These are phyloP conservation scores for Magnaporthiopsis incrustans DNA, from an alignment of 2,329 filamentous ascomycete species.

Conservation along the genomic window DNA sequence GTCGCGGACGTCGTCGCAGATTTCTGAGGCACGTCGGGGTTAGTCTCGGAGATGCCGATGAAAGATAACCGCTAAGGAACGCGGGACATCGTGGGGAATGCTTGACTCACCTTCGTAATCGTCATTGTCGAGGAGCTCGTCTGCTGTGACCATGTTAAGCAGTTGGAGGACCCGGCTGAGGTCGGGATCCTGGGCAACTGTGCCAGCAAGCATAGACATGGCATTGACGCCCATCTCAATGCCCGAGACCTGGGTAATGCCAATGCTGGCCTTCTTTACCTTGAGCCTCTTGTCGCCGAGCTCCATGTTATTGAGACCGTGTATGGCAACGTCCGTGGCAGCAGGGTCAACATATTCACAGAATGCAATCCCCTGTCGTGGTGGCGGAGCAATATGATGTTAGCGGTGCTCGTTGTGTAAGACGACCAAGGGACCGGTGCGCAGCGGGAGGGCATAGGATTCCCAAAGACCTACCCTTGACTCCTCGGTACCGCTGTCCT, in stretches of 20 bases:
- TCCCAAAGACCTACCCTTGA: constrained; percentile 60
- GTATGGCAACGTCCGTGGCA: constrained; percentile 76
- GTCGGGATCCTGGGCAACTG: constrained; percentile 70
- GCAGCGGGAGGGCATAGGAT: background rate
- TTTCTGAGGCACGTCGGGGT: constrained; percentile 55
- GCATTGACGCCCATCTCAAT: constrained; percentile 95
- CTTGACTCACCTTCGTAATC: constrained; percentile 76
- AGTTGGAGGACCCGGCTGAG: constrained; percentile 80
- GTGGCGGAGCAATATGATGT: constrained; percentile 11
- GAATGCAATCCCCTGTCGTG: constrained; percentile 77
- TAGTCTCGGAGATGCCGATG: constrained; percentile 19
- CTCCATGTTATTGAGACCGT: constrained; percentile 88
- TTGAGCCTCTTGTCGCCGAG: constrained; percentile 80
- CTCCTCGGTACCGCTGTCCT: constrained; percentile 77
- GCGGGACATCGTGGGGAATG: background rate
- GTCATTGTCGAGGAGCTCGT: constrained; percentile 87
- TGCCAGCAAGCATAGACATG: constrained; percentile 95
- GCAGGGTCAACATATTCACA: constrained; percentile 81
- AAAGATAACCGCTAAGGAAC: too few relatives aligned
- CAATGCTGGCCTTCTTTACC: constrained; percentile 83
- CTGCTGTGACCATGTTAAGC: constrained; percentile 96
- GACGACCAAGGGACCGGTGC: background rate
- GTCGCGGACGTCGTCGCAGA: constrained; percentile 85
- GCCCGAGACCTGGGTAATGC: constrained; percentile 83
- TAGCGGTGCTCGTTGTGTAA: constrained; percentile 17